Base-by-base conservation (phyloP, 257 asterid genomes). In the Perilla frutescens region DNA sequence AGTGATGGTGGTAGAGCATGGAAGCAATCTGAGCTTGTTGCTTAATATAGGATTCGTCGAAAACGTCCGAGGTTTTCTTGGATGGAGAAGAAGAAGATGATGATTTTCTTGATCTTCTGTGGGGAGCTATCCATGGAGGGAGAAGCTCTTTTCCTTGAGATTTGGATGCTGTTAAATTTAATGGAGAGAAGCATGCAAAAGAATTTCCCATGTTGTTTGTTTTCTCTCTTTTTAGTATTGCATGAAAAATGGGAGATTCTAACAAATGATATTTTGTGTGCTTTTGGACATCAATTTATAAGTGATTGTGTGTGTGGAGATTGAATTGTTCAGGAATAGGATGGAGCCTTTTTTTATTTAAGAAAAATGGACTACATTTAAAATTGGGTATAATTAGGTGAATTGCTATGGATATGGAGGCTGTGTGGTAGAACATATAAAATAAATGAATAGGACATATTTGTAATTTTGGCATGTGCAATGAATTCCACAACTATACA, bases 21-120 rank as follows among this genome's bases (percentile, higher is more conserved):
- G 88, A 68, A 8, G 93, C 91, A 50, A 86, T 81, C 66, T 76
- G 82, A 54, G 93, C 93, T 71, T 88, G 93, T 62, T 88, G 73
- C 65, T 77, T 81, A 29, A 88, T 86, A 67, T 79, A 84, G 1
- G 83, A 79, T 15, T 84, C 88, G 5, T 88, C 91, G 36, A 78
- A 49, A n/a, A 53, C 74, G 0, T 57, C 77, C 15, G 58, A 47
- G 2, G 68, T 11, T 59, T 76, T 63, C n/a, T 62, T 64, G 6
- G 87, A 13, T 2, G 85, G 45, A 4, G 84, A 47, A 14, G 79
- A 62, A 3, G 76, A 37, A 7, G 83, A 51, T 5, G 78, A 43
- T 0, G 78, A 54, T 54, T 79, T 87, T 77, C 82, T 80, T 31
- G 90, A 84, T 74, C 67, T 86, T 69, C 62, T 74, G 53, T 34